A percentile compares a stretch with the other conserved stretches of the same genome.
Conservation (phyloP, 179 eudicot genomes). For the Sideroxylon spinosum region DNA sequence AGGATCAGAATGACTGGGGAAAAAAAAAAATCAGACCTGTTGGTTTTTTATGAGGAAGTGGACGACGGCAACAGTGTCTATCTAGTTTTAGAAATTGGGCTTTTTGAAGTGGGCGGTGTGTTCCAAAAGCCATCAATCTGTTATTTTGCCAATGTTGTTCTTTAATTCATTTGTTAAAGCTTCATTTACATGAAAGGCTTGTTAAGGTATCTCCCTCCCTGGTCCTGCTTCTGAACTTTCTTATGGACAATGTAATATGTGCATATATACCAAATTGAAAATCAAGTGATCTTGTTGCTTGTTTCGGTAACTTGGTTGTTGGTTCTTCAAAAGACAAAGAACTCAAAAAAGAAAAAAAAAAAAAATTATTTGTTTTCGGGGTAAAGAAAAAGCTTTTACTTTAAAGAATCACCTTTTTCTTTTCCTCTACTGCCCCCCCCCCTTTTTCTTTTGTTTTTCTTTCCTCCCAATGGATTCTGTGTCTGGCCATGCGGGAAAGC, state of each 20-base stretch:
- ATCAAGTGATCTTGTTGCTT: not conserved
- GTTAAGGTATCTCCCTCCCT: not conserved
- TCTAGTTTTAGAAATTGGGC: not conserved
- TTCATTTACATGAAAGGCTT: not conserved
- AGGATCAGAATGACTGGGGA: not conserved
- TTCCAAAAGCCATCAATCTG: slow-evolving; percentile 1
- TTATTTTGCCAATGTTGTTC: not conserved
- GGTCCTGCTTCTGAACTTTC: not conserved
- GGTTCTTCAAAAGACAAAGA: too few relatives aligned
- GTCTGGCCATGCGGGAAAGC: slow-evolving; percentile 4
- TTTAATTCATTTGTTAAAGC: slow-evolving; percentile 6
- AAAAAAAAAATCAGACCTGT: not conserved
- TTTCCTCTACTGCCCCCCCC: not conserved
- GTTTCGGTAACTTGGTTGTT: not conserved
- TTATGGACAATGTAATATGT: too few relatives aligned
- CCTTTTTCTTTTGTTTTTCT: not conserved
- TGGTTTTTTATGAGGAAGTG: not conserved
- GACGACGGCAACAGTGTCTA: not conserved
- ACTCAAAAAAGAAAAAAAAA: too few relatives aligned
- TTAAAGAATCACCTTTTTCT: not conserved
- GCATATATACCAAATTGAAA: not conserved
- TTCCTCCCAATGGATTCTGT: slow-evolving; percentile 1
- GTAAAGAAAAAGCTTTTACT: slow-evolving; percentile 6
- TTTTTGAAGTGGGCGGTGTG: not conserved
- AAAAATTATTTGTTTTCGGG: slow-evolving; percentile 8